Evolutionary conservation across 2,329 filamentous ascomycete species (phyloP), one percentile per base, ranked within the genome.

Genomic region (Allantophomopsis lycopodina): DNA sequence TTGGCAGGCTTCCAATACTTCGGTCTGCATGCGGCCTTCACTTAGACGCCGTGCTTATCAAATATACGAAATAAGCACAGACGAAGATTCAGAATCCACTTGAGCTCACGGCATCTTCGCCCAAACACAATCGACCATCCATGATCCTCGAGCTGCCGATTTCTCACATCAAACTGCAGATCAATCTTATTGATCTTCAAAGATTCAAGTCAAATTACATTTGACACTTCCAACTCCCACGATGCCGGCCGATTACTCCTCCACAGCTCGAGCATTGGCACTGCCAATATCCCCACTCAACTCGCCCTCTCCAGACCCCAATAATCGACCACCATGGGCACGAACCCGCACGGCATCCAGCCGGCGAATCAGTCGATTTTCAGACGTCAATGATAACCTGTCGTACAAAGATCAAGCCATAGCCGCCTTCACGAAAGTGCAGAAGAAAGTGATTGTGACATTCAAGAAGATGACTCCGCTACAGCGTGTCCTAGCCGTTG

Each of bases 401-500:
- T 53, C 63, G 41, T 51, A 61, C 35, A 54, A 57, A 40, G 56
- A 59, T 7, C 54, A 67, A 45, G 54, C 65, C 34, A 41, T 69
- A 34, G 56, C 59, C 40, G 61, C 69, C 37, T 81, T 71, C 58
- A 58, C 66, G 43, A 62, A 62, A 50, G 61, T 84, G 39, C 63
- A 65, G 43, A 58, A 61, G 8, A 57, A 66, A 42, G 55, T 65
- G 20, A 37, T 68, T 35, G 59, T 61, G 42, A 61, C 70, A 35
- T 82, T 73, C 60, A 57, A 66, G 46, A 62, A 61, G 46, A 64
- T 85, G 39, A 64, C 71, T 12, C 64, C 71, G 1, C 52, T 75
- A 41, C 80, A 93, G 58, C 73, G 73, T 49, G 58, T 76, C 6
- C 63, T 78, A 15, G 65, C 79, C 15, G 57, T 70, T 11, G 43